phyloP scores from a whole-genome alignment of 2,329 filamentous ascomycete species.

The Lachnellula cervina region DNA sequence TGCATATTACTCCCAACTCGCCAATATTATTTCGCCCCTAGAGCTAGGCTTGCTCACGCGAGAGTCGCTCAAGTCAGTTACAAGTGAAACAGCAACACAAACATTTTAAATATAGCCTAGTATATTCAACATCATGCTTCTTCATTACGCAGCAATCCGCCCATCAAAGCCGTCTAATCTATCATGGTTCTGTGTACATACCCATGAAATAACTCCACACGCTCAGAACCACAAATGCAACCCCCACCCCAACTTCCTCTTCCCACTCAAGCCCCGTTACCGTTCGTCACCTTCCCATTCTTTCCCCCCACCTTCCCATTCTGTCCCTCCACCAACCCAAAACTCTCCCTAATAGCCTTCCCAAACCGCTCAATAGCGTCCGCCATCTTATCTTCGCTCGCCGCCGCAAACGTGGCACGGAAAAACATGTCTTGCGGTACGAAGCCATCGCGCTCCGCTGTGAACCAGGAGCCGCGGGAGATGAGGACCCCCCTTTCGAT shows the following conservation, averaged over 20 bases:
- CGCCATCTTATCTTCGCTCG: conserved; percentile 63
- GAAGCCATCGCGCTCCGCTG: conserved; percentile 59
- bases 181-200: neutral
- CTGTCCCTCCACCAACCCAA: conserved; percentile 32
- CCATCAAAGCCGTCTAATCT: neutral
- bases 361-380: conserved; percentile 73
- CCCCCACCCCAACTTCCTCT: neutral
- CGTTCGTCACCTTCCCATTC: neutral
- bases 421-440: conserved; percentile 62
- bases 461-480: conserved; percentile 87
- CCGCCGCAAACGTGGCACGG: conserved; percentile 83
- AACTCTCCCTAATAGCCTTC: conserved; percentile 61
- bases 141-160: neutral
- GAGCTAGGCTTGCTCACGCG: no score
- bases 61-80: no score
- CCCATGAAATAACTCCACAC: no score
- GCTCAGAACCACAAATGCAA: no score
- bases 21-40: no score
- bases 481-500: conserved; percentile 75
- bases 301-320: neutral
- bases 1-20: no score
- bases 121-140: neutral
- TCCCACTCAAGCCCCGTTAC: neutral
- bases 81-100: no score
- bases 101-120: no score